phyloP scores from a whole-genome alignment of 257 asterid species.

The Fraxinus cuspidata region DNA sequence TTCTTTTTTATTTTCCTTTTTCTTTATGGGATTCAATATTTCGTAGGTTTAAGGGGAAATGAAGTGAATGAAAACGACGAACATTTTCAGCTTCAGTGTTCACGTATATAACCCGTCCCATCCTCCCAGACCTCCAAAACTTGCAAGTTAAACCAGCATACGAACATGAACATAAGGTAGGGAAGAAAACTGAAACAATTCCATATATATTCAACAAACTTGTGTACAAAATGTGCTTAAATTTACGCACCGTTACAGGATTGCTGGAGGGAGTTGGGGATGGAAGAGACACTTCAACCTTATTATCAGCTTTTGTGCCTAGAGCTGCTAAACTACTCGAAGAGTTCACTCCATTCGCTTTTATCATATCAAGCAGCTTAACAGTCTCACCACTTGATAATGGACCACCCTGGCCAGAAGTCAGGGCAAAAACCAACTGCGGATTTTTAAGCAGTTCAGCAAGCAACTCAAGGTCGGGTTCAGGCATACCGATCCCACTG shows the following conservation, averaged over 20 bases:
- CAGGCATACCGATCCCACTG: slow-evolving; percentile 38
- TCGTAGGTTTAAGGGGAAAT: background rate
- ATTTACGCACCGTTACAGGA: slow-evolving; percentile 93
- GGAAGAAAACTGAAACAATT: background rate
- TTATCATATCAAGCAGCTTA: slow-evolving; percentile 84
- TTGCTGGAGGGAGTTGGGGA: slow-evolving; percentile 95
- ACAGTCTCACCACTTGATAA: slow-evolving; percentile 63
- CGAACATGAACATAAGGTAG: slow-evolving; percentile 9
- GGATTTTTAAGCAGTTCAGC: slow-evolving; percentile 92
- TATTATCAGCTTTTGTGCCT: slow-evolving; percentile 44
- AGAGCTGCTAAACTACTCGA: slow-evolving; percentile 46
- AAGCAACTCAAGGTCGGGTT: slow-evolving; percentile 82
- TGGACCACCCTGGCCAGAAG: slow-evolving; percentile 78
- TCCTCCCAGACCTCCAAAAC: slow-evolving; percentile 11
- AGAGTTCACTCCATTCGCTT: slow-evolving; percentile 54
- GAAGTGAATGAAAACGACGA: background rate
- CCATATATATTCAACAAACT: slow-evolving; percentile 28
- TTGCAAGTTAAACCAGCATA: background rate
- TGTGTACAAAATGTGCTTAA: slow-evolving; percentile 60
- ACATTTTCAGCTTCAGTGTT: background rate
- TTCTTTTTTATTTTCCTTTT: background rate
- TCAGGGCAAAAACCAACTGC: slow-evolving; percentile 80
- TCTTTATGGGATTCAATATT: background rate
- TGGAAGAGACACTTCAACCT: slow-evolving; percentile 89
- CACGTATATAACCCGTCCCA: background rate